Conservation (phyloP, 345 rosid genomes). For the Triadica sebifera region DNA sequence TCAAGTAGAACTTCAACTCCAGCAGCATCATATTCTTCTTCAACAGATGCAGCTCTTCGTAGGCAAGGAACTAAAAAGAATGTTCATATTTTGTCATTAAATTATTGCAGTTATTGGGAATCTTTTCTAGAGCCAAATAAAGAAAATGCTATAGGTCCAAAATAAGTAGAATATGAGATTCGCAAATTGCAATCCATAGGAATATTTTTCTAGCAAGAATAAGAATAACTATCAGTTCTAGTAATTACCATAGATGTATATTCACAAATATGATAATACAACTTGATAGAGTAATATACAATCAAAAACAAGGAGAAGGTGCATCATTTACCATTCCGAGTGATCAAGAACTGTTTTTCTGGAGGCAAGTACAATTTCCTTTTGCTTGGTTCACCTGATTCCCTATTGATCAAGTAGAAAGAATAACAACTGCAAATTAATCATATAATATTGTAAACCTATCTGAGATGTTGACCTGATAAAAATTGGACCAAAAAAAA, state of each 20-base stretch:
- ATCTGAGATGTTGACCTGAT: background rate
- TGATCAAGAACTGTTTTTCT: conserved; percentile 88
- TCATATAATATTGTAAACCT: background rate
- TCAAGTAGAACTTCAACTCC: conserved; percentile 95
- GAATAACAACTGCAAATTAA: background rate
- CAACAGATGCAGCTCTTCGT: conserved; percentile 86
- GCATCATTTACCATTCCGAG: conserved; percentile 74
- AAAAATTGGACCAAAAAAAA: background rate
- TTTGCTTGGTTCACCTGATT: conserved; percentile 91
- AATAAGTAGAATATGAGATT: background rate
- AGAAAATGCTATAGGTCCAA: background rate
- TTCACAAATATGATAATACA: background rate
- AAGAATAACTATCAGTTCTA: background rate
- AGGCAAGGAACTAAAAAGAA: conserved; percentile 75
- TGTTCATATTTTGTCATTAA: conserved; percentile 5
- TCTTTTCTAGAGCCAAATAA: background rate
- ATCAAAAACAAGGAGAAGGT: background rate
- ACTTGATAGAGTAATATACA: background rate
- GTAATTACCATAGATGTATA: background rate
- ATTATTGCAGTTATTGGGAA: background rate
- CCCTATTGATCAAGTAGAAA: conserved; percentile 46
- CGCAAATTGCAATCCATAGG: background rate
- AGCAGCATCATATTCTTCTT: conserved; percentile 89
- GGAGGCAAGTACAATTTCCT: conserved; percentile 80
- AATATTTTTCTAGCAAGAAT: background rate